Conservation (phyloP, 257 asterid genomes). For the Paulownia fortunei region DNA sequence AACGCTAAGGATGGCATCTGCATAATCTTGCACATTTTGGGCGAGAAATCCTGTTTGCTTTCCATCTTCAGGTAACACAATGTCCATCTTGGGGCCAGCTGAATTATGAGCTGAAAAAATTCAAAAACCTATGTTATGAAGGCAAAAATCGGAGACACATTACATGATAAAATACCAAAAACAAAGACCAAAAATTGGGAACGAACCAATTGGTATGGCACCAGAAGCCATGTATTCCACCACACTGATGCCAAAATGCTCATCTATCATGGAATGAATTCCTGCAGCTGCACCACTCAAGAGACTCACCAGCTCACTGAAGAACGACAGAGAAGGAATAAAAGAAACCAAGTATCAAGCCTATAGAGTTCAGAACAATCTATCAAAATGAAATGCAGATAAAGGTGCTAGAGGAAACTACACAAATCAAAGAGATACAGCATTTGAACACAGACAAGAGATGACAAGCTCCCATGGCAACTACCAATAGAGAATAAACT, state of each 20-base stretch:
- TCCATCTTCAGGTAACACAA: conserved; percentile 81
- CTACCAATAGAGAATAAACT: not conserved
- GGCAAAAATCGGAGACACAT: not conserved
- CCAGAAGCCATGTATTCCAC: conserved; percentile 98
- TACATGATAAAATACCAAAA: not conserved
- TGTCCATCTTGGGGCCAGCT: conserved; percentile 97
- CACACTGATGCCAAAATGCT: conserved; percentile 94
- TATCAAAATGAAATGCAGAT: not conserved
- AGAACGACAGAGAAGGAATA: conserved; percentile 14
- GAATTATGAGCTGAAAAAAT: conserved; percentile 78
- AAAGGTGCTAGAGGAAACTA: not conserved
- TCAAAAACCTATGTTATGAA: not conserved
- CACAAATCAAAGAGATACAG: not conserved
- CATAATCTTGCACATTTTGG: conserved; percentile 67
- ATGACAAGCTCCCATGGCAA: not conserved
- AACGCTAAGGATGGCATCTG: conserved; percentile 68
- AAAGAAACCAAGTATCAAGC: conserved; percentile 12
- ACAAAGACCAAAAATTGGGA: not conserved
- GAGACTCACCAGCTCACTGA: conserved; percentile 81
- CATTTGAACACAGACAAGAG: not conserved
- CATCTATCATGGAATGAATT: conserved; percentile 93
- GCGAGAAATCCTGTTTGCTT: conserved; percentile 87
- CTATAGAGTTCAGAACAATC: conserved; percentile 2
- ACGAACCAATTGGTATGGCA: conserved; percentile 89
- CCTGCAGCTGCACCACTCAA: conserved; percentile 88